These are phyloP conservation scores for Orbilia blumenaviensis DNA, from an alignment of 2,329 filamentous ascomycete genomes.

Conservation along the genomic window DNA sequence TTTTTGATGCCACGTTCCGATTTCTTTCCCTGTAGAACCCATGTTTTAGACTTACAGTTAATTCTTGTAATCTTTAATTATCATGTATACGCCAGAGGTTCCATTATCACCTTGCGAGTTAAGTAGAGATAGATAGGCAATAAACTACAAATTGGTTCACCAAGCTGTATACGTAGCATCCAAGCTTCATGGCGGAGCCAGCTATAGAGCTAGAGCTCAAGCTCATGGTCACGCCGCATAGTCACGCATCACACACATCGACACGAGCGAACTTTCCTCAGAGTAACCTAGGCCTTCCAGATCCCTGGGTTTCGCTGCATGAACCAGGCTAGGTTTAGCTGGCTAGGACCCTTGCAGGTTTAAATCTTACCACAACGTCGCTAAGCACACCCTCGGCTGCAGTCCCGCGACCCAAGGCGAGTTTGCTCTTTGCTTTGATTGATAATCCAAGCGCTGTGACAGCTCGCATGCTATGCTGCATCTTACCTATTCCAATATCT, in stretches of 20 bases:
- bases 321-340: conserved; percentile 28
- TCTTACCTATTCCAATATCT: not conserved
- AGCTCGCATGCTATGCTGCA: not conserved
- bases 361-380: conserved; percentile 38
- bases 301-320: conserved; percentile 10
- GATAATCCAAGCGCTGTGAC: conserved; percentile 15
- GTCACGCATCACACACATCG: conserved; percentile 13
- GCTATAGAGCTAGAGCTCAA: not conserved
- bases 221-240: not conserved
- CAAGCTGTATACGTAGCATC: not conserved
- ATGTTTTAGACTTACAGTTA: not conserved
- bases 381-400: conserved; percentile 19
- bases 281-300: not conserved
- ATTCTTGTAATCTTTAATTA: not conserved
- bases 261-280: conserved; percentile 12
- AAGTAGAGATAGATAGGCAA: too few species aligned
- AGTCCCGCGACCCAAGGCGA: not conserved
- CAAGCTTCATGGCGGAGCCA: not conserved
- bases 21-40: not conserved
- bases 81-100: not conserved
- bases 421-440: conserved; percentile 18
- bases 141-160: not conserved
- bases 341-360: conserved; percentile 21
- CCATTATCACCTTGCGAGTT: not conserved
- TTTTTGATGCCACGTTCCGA: not conserved